These are phyloP conservation scores for Beauveria sp. DNA, from an alignment of 2,329 filamentous ascomycete species.

Conservation along the genomic window DNA sequence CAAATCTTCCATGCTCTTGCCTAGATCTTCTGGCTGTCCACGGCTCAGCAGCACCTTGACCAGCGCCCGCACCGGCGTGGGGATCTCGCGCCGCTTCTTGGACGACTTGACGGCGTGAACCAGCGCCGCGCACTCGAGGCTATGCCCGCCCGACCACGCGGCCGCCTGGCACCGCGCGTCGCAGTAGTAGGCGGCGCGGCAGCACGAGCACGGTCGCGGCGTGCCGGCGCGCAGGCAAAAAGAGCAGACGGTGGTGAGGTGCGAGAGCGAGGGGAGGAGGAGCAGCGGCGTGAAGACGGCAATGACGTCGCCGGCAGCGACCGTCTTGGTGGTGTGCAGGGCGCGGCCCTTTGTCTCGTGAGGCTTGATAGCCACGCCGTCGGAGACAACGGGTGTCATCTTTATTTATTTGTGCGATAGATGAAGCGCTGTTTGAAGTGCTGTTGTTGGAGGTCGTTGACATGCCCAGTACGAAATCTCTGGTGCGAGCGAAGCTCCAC, in stretches of 20 bases:
- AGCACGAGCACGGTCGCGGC: conserved; percentile 42
- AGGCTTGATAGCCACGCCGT: not conserved
- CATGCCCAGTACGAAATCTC: not conserved
- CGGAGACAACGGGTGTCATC: not conserved
- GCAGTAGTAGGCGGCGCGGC: conserved; percentile 49
- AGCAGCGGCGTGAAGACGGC: conserved; percentile 36
- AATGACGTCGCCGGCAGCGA: conserved; percentile 39
- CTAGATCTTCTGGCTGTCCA: conserved; percentile 21
- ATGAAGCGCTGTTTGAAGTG: not conserved
- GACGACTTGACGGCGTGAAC: conserved; percentile 19
- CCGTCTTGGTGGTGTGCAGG: conserved; percentile 35
- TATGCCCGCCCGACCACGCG: conserved; percentile 46
- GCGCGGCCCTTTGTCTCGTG: conserved; percentile 33
- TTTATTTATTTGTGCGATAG: not conserved
- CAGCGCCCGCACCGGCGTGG: conserved; percentile 48
- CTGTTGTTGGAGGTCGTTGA: not conserved
- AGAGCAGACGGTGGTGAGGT: conserved; percentile 38
- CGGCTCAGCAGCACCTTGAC: conserved; percentile 40
- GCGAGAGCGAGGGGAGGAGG: conserved; percentile 38
- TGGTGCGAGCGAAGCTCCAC: conserved; percentile 7
- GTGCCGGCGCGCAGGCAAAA: conserved; percentile 35
- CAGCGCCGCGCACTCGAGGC: conserved; percentile 46
- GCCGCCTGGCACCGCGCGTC: conserved; percentile 43
- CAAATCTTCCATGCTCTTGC: conserved; percentile 29
- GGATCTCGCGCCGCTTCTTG: conserved; percentile 28